A percentile compares a stretch with the other conserved stretches of the same genome.
Conservation (phyloP, 805 yeast species). For the Danielia oregonensis region DNA sequence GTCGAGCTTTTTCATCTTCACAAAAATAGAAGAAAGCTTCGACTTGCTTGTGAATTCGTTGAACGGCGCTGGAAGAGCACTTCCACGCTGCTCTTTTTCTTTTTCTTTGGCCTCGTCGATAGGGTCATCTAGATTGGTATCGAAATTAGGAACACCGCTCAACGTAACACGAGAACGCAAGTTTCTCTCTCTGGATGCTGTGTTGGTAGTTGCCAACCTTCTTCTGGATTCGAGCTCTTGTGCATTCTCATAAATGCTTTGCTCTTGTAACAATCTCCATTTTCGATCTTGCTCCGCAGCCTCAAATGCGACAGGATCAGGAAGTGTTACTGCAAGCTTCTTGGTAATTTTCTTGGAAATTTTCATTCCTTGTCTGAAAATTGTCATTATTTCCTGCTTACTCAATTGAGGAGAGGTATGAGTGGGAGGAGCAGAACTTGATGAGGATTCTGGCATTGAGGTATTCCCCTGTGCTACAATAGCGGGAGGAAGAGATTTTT, state of each 20-base stretch:
- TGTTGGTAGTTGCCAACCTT: conserved; percentile 8
- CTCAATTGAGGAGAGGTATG: conserved; percentile 2
- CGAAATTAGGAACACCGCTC: conserved; percentile 8
- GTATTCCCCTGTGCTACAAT: no score
- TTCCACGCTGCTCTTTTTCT: conserved; percentile 8
- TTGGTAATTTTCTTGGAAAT: conserved; percentile 10
- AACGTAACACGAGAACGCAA: conserved; percentile 13
- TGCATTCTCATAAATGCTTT: conserved; percentile 7
- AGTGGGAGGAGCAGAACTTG: not conserved
- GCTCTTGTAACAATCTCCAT: conserved; percentile 2
- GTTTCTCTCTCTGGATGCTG: conserved; percentile 4
- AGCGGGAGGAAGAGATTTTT: no score
- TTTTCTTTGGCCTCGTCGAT: conserved; percentile 6
- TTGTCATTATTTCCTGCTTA: conserved; percentile 9
- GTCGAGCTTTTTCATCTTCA: conserved; percentile 23
- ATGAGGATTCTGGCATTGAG: no score
- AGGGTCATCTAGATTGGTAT: conserved; percentile 7
- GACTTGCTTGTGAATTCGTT: conserved; percentile 12
- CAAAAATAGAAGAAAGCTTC: conserved; percentile 17
- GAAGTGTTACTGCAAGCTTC: conserved; percentile 6
- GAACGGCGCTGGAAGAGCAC: conserved; percentile 13
- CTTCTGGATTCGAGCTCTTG: conserved; percentile 10
- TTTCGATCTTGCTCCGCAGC: conserved; percentile 2
- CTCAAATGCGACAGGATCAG: conserved; percentile 1
- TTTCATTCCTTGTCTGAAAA: conserved; percentile 10